Evolutionary conservation across 1,284 basidiomycete genomes (phyloP), one percentile per base, ranked within the genome.

Genomic region (Microbotryum lychnidis-dioicae): DNA sequence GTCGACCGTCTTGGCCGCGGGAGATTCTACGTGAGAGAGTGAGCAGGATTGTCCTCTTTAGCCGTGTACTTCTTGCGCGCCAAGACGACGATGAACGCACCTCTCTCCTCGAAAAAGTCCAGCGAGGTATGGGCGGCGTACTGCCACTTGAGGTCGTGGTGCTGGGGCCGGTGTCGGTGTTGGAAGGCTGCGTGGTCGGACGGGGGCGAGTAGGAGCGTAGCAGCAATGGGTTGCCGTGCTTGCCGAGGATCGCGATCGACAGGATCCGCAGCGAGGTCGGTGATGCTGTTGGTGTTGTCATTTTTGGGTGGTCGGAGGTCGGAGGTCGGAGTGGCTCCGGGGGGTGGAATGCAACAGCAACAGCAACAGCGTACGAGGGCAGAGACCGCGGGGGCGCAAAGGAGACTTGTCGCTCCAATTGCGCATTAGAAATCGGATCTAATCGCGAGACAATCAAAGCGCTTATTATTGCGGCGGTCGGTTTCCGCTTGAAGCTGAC

Each of bases 91-190:
- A 29, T 7, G 47, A 18, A 54, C 68, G 46, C 27, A 71, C 72
- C 72, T 55, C 74, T 69, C 54, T 76, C 74, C 45, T 76, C 75
- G 48, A 76, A 73, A 23, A 73, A 70, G 60, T 76, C 75, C 4
- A 75, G 58, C 0, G 73, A 71, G 0, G 72, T 69, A 58, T 76
- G 73, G 0, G 74, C 72, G 12, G 73, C 73, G 60, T 74, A 75
- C 62, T 75, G 70, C 69, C 73, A 75, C 57, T 70, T 71, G 21
- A 74, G 57, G 51, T 72, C 68, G 21, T 56, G n/a, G 16, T 56
- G 59, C 56, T 25, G 60, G 57, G 2, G 58, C 62, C 10, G 64
- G 63, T 9, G 29, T 7, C 25, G 64, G 63, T 9, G 31, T 2
- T 31, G 64, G 61, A 3, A 49, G 21, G 23, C 60, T 18, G 48